Base-by-base conservation (phyloP, 805 yeast genomes). In the Isabelozyma pseudorhagii region DNA sequence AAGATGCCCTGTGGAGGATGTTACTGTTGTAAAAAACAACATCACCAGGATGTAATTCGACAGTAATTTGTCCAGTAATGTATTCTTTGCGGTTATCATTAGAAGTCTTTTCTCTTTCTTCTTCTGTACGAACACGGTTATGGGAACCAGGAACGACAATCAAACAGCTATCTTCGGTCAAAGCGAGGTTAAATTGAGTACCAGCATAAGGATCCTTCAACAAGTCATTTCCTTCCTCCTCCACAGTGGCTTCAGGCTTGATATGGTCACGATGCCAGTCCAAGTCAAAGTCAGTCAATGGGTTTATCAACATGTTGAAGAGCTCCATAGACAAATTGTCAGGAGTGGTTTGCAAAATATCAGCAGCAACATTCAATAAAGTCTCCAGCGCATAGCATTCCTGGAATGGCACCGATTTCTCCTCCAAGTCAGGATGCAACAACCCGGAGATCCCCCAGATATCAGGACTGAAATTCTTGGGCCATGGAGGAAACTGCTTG, bases 401-500 rank as follows among this genome's bases (percentile, higher is more conserved):
- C 48, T 76, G 80, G 54, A 72, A 75, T 7, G 73, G 69, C 1
- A 46, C 18, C 2, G 74, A 61, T 48, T 67, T 53, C 4, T 67
- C 71, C 1, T 68, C 67, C 50, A 76, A 59, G 40, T 69, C 76
- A 0, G 83, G 83, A 53, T 78, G 75, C 57, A 78, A 61, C 42
- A 78, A 64, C 7, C 79, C 79, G 4, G 75, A 61, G 8, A 78
- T 66, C 0, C 83, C 83, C 83, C 83, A 78, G 49, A 78, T 78
- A 51, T 78, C 82, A 3, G 81, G 81, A 47, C 71, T 69, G 54
- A 69, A 74, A 49, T 75, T 73, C 47, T 64, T 65, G 14, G 81
- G 81, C 83, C 83, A 78, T n/a, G 83, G 83, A 7, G 83, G 83
- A 54, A 78, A 78, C 55, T 78, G 83, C 52, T 78, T 78, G 6